phyloP scores from a whole-genome alignment of 2,329 filamentous ascomycete genomes.

The Scedosporium boydii region DNA sequence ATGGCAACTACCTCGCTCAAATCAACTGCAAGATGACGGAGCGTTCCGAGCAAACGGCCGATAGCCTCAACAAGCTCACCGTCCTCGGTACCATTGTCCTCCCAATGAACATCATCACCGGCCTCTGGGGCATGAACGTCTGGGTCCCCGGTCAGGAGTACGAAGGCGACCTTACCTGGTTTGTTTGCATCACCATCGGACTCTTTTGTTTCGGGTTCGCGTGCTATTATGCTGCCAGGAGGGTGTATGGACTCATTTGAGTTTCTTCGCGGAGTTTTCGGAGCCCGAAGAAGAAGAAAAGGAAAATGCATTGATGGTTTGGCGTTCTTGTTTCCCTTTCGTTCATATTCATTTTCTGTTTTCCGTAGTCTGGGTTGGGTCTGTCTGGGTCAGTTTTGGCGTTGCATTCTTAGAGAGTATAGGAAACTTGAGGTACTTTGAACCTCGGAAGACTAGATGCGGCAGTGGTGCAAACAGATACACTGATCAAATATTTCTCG shows the following conservation, averaged over 20 bases:
- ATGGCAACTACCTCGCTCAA: conserved; percentile 96
- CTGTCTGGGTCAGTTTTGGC: too few relatives aligned
- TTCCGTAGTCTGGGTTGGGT: too few relatives aligned
- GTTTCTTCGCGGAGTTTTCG: background rate
- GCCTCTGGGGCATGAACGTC: conserved; percentile 98
- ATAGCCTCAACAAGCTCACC: conserved; percentile 88
- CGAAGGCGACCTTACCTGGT: conserved; percentile 68
- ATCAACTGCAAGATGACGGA: conserved; percentile 99
- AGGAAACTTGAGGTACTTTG: too few relatives aligned
- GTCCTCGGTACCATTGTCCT: conserved; percentile 94
- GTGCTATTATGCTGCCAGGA: conserved; percentile 76
- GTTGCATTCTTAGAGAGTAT: too few relatives aligned
- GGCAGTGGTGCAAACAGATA: too few relatives aligned
- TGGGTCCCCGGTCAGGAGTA: conserved; percentile 87
- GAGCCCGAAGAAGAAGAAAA: background rate
- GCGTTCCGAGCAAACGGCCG: conserved; percentile 87
- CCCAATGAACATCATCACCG: conserved; percentile 98
- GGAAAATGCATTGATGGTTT: background rate
- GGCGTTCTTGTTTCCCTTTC: too few relatives aligned
- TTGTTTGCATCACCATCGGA: conserved; percentile 63
- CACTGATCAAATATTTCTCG: too few relatives aligned
- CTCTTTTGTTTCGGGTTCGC: conserved; percentile 68
- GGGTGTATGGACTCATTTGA: conserved; percentile 70
- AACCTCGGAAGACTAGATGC: too few relatives aligned
- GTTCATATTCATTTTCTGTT: too few relatives aligned